Evolutionary conservation across 2,329 filamentous ascomycete species (phyloP).

Genomic region (Cytospora mali): DNA sequence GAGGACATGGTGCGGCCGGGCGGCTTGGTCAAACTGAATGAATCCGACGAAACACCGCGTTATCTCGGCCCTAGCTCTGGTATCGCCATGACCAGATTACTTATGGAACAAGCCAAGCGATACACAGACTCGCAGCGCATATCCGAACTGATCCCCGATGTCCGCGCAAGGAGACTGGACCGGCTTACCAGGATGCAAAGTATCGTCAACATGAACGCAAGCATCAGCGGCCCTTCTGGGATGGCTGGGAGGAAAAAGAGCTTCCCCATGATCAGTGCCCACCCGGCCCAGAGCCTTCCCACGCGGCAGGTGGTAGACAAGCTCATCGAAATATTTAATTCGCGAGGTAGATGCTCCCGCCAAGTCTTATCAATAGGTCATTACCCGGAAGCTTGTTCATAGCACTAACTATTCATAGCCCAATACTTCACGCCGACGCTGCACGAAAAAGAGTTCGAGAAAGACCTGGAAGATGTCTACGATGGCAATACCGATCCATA

Average conservation of each 20-base stretch:
- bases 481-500: constrained; percentile 75
- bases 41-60: constrained; percentile 81
- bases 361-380: neutral
- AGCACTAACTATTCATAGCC: constrained; percentile 52
- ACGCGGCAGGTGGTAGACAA: constrained; percentile 73
- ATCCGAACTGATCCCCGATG: constrained; percentile 84
- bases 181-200: constrained; percentile 67
- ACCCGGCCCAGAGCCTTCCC: constrained; percentile 76
- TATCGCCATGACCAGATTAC: constrained; percentile 89
- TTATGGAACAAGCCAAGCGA: constrained; percentile 96
- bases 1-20: constrained; percentile 88
- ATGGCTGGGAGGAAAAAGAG: constrained; percentile 73
- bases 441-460: constrained; percentile 77
- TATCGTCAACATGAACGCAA: constrained; percentile 53
- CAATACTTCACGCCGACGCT: constrained; percentile 86
- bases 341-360: constrained; percentile 64
- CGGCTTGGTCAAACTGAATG: constrained; percentile 80
- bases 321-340: constrained; percentile 81
- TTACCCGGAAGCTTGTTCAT: constrained; percentile 18
- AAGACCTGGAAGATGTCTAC: constrained; percentile 81
- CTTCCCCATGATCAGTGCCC: constrained; percentile 86
- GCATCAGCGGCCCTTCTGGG: constrained; percentile 51
- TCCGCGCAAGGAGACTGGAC: constrained; percentile 58
- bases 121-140: constrained; percentile 91
- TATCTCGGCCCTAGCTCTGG: constrained; percentile 94